A percentile compares a stretch with the other conserved stretches of the same genome.
These are phyloP conservation scores for Cyclotella baltica DNA, from an alignment of 108 stramenopile species.

Conservation along the genomic window DNA sequence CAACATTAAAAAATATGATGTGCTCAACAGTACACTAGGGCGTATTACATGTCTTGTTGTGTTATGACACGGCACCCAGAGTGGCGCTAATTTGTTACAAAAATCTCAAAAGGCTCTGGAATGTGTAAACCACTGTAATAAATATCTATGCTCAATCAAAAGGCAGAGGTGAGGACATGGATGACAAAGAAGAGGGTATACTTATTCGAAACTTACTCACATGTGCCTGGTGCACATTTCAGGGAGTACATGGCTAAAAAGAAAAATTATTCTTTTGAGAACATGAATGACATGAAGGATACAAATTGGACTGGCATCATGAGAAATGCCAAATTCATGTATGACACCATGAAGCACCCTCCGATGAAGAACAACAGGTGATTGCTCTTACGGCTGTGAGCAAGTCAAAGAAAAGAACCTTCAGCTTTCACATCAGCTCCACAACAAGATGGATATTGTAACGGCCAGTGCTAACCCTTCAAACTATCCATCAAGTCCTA, in stretches of 20 bases:
- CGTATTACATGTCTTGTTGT: no score
- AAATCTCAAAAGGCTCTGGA: no score
- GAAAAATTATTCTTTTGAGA: neutral
- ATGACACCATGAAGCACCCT: neutral
- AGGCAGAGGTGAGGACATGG: conserved; percentile 1
- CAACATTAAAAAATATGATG: no score
- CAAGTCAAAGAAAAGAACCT: neutral
- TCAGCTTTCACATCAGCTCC: neutral
- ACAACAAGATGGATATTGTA: neutral
- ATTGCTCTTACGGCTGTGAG: neutral
- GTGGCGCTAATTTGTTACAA: no score
- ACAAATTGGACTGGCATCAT: neutral
- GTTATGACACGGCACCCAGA: no score
- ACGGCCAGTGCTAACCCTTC: neutral
- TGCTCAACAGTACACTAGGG: no score
- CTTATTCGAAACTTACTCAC: conserved; percentile 4
- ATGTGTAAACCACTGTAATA: no score
- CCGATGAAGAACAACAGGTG: neutral
- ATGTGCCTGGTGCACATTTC: neutral
- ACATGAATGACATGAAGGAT: neutral
- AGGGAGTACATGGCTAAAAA: conserved; percentile 2
- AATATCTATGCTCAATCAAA: neutral
- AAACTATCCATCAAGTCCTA: neutral
- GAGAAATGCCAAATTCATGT: neutral
- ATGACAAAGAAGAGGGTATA: conserved; percentile 7